Evolutionary conservation across 2,329 filamentous ascomycete genomes (phyloP).

Genomic region (Alternaria gaisen): DNA sequence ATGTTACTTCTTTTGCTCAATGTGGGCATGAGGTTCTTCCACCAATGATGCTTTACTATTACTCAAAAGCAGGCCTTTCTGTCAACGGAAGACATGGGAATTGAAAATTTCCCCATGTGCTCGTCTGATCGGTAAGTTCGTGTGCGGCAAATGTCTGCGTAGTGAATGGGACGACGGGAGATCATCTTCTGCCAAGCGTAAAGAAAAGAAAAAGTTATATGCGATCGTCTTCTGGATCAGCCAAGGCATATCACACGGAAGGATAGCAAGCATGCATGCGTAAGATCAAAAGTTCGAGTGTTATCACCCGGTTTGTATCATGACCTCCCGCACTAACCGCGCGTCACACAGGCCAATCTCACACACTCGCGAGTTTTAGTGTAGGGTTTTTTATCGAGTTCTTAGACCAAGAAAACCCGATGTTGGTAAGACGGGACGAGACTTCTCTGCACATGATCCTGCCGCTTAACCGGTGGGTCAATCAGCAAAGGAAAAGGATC

Average conservation of each 20-base stretch:
- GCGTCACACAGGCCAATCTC: neutral
- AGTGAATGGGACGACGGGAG: neutral
- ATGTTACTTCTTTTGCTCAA: constrained; percentile 5
- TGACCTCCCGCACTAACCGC: neutral
- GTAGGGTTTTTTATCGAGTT: neutral
- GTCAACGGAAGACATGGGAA: neutral
- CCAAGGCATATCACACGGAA: neutral
- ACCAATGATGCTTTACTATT: neutral
- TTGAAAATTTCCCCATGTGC: neutral
- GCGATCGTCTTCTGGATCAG: neutral
- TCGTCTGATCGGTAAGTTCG: neutral
- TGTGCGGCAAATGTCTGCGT: neutral
- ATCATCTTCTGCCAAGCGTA: neutral
- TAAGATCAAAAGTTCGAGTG: neutral
- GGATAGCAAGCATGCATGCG: neutral
- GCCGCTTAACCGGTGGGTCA: neutral
- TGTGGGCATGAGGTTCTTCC: neutral
- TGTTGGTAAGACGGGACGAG: neutral
- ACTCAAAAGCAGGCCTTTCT: neutral
- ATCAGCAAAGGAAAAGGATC: neutral
- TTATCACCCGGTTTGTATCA: neutral
- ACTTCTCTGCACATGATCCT: neutral
- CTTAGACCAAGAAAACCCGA: neutral
- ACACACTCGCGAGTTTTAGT: neutral
- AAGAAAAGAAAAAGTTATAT: neutral